Evolutionary conservation across 73 alveolate genomes (phyloP).

Genomic region (Stentor roeselii): DNA sequence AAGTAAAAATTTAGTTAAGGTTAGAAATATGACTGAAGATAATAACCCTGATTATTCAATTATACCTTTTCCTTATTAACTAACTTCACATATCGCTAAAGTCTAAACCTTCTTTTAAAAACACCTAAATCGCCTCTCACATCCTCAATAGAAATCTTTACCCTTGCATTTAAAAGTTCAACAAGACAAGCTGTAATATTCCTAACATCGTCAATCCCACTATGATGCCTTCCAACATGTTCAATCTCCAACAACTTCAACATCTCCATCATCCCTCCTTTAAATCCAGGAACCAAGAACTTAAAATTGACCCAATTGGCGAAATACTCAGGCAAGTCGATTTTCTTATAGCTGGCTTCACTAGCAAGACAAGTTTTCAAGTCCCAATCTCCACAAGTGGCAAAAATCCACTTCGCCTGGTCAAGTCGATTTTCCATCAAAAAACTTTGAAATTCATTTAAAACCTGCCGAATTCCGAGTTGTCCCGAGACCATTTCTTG

Average conservation of each 20-base stretch:
- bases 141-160: background rate
- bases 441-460: conserved; percentile 39
- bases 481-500: conserved; percentile 55
- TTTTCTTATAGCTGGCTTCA: conserved; percentile 54
- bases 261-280: conserved; percentile 57
- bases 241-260: conserved; percentile 36
- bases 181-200: conserved; percentile 46
- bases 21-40: no score
- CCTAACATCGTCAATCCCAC: conserved; percentile 66
- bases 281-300: conserved; percentile 49
- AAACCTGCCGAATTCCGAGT: conserved; percentile 44
- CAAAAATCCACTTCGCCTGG: conserved; percentile 34
- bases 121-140: no score
- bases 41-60: no score
- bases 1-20: no score
- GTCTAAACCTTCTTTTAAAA: no score
- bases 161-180: background rate
- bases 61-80: no score
- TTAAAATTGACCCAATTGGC: conserved; percentile 61
- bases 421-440: conserved; percentile 33
- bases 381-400: conserved; percentile 74
- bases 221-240: conserved; percentile 65
- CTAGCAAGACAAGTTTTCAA: conserved; percentile 42
- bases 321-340: conserved; percentile 44
- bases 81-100: no score